A percentile compares a stretch with the other conserved stretches of the same genome.
These are phyloP conservation scores for Daucus carota DNA, from an alignment of 129 eudicot species.

Conservation along the genomic window DNA sequence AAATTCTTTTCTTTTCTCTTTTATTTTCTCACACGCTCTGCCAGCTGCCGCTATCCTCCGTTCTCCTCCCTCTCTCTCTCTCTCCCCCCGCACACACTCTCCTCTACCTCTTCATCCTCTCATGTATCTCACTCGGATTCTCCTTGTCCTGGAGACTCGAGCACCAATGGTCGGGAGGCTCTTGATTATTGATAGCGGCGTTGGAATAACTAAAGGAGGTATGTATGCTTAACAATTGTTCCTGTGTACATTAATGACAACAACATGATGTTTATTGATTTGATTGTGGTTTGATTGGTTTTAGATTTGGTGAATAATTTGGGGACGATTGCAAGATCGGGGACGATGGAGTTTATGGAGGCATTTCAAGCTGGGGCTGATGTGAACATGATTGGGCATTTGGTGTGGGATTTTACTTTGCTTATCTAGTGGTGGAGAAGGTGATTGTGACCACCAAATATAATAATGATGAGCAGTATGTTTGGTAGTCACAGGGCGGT, in stretches of 20 bases:
- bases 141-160: too few species aligned
- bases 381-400: slow-evolving; percentile 97
- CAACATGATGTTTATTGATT: background rate
- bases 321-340: slow-evolving; percentile 92
- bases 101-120: too few species aligned
- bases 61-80: too few species aligned
- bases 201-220: slow-evolving; percentile 96
- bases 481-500: slow-evolving; percentile 96
- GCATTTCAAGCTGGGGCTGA: slow-evolving; percentile 89
- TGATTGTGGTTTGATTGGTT: too few species aligned
- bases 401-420: slow-evolving; percentile 90
- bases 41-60: too few species aligned
- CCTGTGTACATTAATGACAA: too few species aligned
- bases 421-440: slow-evolving; percentile 78
- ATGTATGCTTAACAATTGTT: too few species aligned
- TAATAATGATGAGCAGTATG: slow-evolving; percentile 84
- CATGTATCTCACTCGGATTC: too few species aligned
- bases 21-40: too few species aligned
- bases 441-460: slow-evolving; percentile 83
- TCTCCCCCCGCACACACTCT: too few species aligned
- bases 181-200: slow-evolving; percentile 77
- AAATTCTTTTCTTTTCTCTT: too few species aligned
- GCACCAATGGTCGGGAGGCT: too few species aligned
- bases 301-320: slow-evolving; percentile 89
- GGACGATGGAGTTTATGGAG: slow-evolving; percentile 92